Conservation (phyloP, 352 stramenopile species). For the Phytopythium helicoides region DNA sequence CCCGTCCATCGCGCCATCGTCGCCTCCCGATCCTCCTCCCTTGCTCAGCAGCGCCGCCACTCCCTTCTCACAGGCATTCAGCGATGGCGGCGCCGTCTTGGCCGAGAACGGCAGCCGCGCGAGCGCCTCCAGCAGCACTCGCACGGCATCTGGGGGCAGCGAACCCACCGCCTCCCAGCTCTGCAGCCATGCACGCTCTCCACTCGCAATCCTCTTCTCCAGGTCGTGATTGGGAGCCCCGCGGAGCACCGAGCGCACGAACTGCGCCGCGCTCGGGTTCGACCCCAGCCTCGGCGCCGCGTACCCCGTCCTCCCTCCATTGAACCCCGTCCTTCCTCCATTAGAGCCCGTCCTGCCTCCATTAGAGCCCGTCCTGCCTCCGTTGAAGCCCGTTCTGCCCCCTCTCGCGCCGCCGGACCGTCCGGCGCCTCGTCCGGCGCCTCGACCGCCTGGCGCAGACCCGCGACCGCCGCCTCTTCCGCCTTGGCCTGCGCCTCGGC, state of each 20-base stretch:
- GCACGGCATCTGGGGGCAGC: conserved; percentile 36
- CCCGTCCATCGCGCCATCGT: conserved; percentile 25
- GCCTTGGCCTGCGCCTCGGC: conserved; percentile 9
- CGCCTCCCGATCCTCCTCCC: conserved; percentile 3
- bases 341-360: no score
- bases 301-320: no score
- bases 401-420: not conserved
- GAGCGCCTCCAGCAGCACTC: conserved; percentile 42
- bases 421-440: not conserved
- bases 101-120: conserved; percentile 44
- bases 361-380: no score
- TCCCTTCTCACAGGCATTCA: conserved; percentile 25
- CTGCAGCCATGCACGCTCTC: conserved; percentile 37
- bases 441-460: not conserved
- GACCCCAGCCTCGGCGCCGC: conserved; percentile 3
- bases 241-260: conserved; percentile 39
- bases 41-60: conserved; percentile 25
- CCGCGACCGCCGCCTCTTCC: conserved; percentile 4
- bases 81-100: conserved; percentile 23
- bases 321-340: no score
- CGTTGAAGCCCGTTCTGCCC: no score
- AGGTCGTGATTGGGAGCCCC: conserved; percentile 42
- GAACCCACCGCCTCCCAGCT: conserved; percentile 38
- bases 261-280: conserved; percentile 37
- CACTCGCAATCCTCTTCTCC: conserved; percentile 23